Base-by-base conservation (phyloP, 2,329 filamentous ascomycete species). In the Venturia carpophila region DNA sequence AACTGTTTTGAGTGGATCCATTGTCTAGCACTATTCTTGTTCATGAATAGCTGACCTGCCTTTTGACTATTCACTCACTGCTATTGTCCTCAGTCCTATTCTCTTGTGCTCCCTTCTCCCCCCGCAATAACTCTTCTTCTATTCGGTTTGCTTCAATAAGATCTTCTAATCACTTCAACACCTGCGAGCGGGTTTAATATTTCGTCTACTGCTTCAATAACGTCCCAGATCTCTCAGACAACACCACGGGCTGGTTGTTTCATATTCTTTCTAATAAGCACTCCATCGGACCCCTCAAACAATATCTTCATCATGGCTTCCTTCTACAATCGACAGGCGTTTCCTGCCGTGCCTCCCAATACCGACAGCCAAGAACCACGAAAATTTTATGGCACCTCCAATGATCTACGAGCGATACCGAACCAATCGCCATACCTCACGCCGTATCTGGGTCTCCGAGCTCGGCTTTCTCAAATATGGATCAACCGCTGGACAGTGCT, bases 401-500 rank as follows among this genome's bases (percentile, higher is more conserved):
- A 79, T 73, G 76, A 74, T 79, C 76, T 83, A 76, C 82, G 82
- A 78, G 80, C 82, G 76, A 74, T 79, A 74, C 76, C 81, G 73
- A 82, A 85, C 74, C 87, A 89, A 68, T 83, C 85, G 75, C 84
- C 84, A 74, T 85, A 85, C 73, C 83, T 99, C 68, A 92, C 85
- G 75, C 84, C 84, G 74, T 85, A 85, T 73, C 83, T 99, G 68
- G 92, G 92, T 71, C 86, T 97, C 73, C 86, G 87, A 72, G 88
- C 93, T 71, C 88, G 92, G 72, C 83, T 97, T 71, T 97, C 94
- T 63, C 94, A 99, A 80, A 84, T 95, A 76, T 97, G 93, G 92
- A 87, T 99, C 79, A 97, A 99, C 80, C 86, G 90, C 76, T 99
- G 94, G 94, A 97, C 94, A 47, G 82, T 97, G 67, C 83, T 99